Evolutionary conservation across 2,329 filamentous ascomycete species (phyloP).

Genomic region (Teratosphaeria nubilosa): DNA sequence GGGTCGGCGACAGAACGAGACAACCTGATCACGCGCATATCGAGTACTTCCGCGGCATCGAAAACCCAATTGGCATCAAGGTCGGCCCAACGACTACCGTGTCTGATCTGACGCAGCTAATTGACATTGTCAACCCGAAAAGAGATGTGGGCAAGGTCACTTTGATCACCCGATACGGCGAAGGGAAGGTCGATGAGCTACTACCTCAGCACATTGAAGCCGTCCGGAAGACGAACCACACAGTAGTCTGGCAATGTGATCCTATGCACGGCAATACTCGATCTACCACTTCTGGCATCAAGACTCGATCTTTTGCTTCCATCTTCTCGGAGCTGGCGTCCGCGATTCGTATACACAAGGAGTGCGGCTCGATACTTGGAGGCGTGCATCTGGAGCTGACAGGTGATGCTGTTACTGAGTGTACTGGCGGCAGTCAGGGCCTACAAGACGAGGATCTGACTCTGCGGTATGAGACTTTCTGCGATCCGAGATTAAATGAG

Average conservation of each 20-base stretch:
- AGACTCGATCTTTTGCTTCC: slow-evolving; percentile 83
- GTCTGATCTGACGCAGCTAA: slow-evolving; percentile 64
- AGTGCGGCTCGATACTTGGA: slow-evolving; percentile 75
- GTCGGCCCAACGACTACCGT: slow-evolving; percentile 77
- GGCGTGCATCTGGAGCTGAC: slow-evolving; percentile 94
- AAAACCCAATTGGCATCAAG: slow-evolving; percentile 94
- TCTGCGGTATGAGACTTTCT: slow-evolving; percentile 90
- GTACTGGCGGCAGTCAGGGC: slow-evolving; percentile 78
- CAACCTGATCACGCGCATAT: slow-evolving; percentile 90
- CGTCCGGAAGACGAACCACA: slow-evolving; percentile 66
- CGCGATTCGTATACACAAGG: slow-evolving; percentile 74
- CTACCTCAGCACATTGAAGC: slow-evolving; percentile 80
- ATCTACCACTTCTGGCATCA: slow-evolving; percentile 64
- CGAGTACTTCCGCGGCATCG: slow-evolving; percentile 92
- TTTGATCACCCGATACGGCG: slow-evolving; percentile 90
- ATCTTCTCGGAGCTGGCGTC: slow-evolving; percentile 81
- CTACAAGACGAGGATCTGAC: slow-evolving; percentile 80
- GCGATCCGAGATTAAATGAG: slow-evolving; percentile 90
- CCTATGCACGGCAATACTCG: slow-evolving; percentile 86
- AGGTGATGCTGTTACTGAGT: slow-evolving; percentile 93
- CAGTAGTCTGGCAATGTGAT: slow-evolving; percentile 94
- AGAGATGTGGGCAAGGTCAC: slow-evolving; percentile 87
- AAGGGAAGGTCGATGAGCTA: slow-evolving; percentile 60
- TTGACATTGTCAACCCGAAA: slow-evolving; percentile 75
- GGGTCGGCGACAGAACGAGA: slow-evolving; percentile 93